Conservation (phyloP, 345 rosid species). For the Dovyalis caffra region DNA sequence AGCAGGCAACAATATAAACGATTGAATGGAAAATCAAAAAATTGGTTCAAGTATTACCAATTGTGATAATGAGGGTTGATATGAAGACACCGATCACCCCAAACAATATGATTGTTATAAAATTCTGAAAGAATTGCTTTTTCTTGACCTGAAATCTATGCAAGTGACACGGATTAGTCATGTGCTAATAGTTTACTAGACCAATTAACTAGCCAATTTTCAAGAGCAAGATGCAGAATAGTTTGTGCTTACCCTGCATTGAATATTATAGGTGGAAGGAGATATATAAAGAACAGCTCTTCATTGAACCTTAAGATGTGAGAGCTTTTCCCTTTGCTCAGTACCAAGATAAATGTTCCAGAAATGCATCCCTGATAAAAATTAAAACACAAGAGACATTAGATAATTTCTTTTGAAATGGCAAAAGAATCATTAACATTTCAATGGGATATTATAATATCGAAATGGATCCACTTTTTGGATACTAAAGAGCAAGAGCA, state of each 20-base stretch:
- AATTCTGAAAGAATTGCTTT: slow-evolving; percentile 84
- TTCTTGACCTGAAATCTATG: slow-evolving; percentile 94
- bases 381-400: neutral
- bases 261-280: slow-evolving; percentile 95
- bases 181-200: neutral
- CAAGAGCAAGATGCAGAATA: neutral
- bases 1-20: neutral
- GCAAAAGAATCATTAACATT: too few relatives aligned
- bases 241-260: slow-evolving; percentile 75
- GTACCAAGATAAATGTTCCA: slow-evolving; percentile 56
- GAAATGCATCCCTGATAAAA: slow-evolving; percentile 56
- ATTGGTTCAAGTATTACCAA: slow-evolving; percentile 55
- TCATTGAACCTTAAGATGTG: slow-evolving; percentile 74
- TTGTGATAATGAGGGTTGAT: slow-evolving; percentile 53
- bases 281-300: slow-evolving; percentile 83
- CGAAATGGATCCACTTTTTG: too few relatives aligned
- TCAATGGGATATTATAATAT: too few relatives aligned
- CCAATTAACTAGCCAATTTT: too few relatives aligned
- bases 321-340: slow-evolving; percentile 71
- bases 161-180: slow-evolving; percentile 5
- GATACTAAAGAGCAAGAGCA: too few relatives aligned
- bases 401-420: too few relatives aligned
- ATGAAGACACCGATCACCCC: slow-evolving; percentile 81
- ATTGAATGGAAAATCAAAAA: neutral
- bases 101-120: slow-evolving; percentile 73